Evolutionary conservation across 2,329 filamentous ascomycete genomes (phyloP), one percentile per base, ranked within the genome.

Genomic region (Fulvia fulva): DNA sequence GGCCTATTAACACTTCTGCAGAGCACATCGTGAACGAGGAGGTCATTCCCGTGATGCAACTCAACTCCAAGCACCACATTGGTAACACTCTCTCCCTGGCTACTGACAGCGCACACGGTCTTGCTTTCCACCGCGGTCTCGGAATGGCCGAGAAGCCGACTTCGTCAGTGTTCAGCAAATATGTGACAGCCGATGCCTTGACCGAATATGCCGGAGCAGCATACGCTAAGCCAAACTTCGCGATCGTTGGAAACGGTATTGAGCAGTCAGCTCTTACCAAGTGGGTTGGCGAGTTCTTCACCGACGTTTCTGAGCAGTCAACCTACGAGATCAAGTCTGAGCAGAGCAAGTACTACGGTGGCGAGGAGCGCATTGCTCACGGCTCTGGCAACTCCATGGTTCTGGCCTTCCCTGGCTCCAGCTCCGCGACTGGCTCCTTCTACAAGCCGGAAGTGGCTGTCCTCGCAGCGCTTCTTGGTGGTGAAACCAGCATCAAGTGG

Each of bases 211-310:
- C 92, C 72, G 80, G 85, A 63, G 81, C 84, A 61, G 92, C 89
- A 69, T 99, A 94, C 77, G 82, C 87, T 69, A 96, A 95, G 83
- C 80, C 87, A 71, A 97, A 96, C 78, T 88, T 99, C 68, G 91
- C 93, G 62, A 80, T 99, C 63, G 87, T 97, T 65, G 91, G 90
- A 70, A 95, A 96, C 70, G 94, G 94, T 65, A 88, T 91, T 65
- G 86, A 87, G 67, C 82, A 90, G 66, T 79, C 82, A 58, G 86
- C 89, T 63, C 80, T 97, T 66, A 83, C 84, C 71, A 95, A 94
- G 80, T 97, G 93, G 92, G 87, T 95, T 63, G 85, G 87, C 72
- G 86, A 96, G 74, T 97, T 97, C 84, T 97, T 99, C 83, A 85
- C 86, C 74, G 81, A 83, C 60, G 81, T 89, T 51, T 83, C 87